Conservation (phyloP, 1,139 yeast species). For the Geotrichum candidum region DNA sequence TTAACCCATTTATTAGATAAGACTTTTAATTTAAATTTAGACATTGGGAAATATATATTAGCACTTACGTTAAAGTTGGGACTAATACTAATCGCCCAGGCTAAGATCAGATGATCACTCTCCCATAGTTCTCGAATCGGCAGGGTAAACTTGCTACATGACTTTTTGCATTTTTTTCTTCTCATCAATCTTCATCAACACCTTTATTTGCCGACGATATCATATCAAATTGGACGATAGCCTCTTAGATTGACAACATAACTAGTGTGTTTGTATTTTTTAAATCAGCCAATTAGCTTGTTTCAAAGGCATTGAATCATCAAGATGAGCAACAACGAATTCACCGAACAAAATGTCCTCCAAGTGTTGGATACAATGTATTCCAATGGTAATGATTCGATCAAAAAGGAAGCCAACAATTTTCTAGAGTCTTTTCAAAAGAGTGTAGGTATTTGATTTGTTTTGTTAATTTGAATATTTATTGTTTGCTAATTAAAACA, state of each 20-base stretch:
- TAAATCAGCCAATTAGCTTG: neutral
- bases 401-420: slow-evolving; percentile 56
- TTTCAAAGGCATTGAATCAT: neutral
- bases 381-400: slow-evolving; percentile 43
- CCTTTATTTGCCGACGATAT: neutral
- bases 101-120: neutral
- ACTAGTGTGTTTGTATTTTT: neutral
- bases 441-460: slow-evolving; percentile 37
- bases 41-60: neutral
- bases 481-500: neutral
- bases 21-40: neutral
- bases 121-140: neutral
- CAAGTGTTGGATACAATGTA: slow-evolving; percentile 61
- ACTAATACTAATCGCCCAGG: neutral
- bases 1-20: too few species aligned
- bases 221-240: neutral
- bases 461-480: neutral
- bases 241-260: neutral
- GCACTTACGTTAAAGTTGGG: neutral
- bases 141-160: neutral
- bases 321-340: slow-evolving; percentile 10
- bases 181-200: neutral
- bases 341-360: slow-evolving; percentile 24
- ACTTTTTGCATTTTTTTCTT: neutral
- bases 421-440: slow-evolving; percentile 79